A percentile compares a stretch with the other conserved stretches of the same genome.
Evolutionary conservation across 306 rosid species (phyloP).

Genomic region (Cucumis melo): DNA sequence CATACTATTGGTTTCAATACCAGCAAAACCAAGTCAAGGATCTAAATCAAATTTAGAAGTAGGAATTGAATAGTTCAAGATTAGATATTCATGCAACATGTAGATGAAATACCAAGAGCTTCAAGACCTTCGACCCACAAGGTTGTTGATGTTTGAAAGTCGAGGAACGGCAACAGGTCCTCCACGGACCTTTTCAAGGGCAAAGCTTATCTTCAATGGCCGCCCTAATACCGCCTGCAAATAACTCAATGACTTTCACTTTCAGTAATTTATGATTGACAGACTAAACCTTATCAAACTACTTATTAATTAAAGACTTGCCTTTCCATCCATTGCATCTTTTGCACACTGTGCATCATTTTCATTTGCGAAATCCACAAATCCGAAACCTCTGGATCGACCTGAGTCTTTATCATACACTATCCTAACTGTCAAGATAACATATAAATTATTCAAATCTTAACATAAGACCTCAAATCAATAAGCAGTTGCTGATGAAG

Average conservation of each 20-base stretch:
- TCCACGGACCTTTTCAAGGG: slow-evolving; percentile 66
- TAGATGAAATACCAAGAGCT: not conserved
- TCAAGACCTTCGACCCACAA: slow-evolving; percentile 7
- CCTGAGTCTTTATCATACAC: slow-evolving; percentile 76
- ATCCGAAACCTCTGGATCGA: slow-evolving; percentile 84
- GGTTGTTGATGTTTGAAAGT: slow-evolving; percentile 25
- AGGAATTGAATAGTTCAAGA: not conserved
- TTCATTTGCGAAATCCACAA: slow-evolving; percentile 54
- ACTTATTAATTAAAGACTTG: not conserved
- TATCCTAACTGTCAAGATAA: slow-evolving; percentile 37
- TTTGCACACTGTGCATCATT: slow-evolving; percentile 60
- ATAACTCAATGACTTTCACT: not conserved
- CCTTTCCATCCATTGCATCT: slow-evolving; percentile 96
- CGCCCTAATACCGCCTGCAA: slow-evolving; percentile 74
- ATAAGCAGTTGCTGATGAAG: not conserved
- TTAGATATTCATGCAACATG: not conserved
- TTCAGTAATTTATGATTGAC: not conserved
- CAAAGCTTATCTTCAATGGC: slow-evolving; percentile 66
- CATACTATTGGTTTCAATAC: not conserved
- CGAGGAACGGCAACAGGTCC: slow-evolving; percentile 68
- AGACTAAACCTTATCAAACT: not conserved
- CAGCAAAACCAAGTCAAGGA: not conserved
- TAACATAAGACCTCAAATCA: not conserved
- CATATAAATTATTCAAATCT: not conserved
- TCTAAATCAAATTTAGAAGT: not conserved